phyloP scores from a whole-genome alignment of 768 basidiomycete genomes.

The Pulveroboletus ravenelii region DNA sequence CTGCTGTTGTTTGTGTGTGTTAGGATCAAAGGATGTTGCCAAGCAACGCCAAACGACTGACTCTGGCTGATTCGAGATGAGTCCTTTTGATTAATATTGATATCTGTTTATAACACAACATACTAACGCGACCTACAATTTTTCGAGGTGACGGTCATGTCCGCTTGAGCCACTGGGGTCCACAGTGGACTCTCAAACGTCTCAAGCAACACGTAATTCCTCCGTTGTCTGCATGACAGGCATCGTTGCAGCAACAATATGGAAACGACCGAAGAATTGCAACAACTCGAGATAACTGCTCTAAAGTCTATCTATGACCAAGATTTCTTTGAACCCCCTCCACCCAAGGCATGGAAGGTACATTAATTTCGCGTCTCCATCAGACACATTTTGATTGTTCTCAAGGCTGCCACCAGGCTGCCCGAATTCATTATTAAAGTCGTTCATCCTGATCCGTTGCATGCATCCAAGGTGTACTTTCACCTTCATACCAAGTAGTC shows the following conservation, averaged over 20 bases:
- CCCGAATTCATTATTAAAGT: constrained; percentile 77
- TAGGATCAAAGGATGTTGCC: constrained; percentile 11
- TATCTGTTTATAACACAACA: constrained; percentile 6
- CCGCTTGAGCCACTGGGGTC: constrained; percentile 75
- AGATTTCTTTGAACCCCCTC: constrained; percentile 68
- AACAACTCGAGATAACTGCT: constrained; percentile 68
- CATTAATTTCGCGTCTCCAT: constrained; percentile 6
- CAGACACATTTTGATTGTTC: constrained; percentile 4
- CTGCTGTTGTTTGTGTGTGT: constrained; percentile 17
- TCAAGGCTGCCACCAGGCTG: constrained; percentile 59
- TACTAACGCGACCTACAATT: neutral
- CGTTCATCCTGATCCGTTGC: constrained; percentile 54
- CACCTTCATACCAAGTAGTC: constrained; percentile 65
- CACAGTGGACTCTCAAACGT: constrained; percentile 52
- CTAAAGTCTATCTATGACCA: constrained; percentile 77
- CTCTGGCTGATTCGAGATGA: constrained; percentile 8
- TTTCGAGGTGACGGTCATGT: constrained; percentile 41
- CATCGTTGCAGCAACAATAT: constrained; percentile 34
- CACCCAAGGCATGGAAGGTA: constrained; percentile 84
- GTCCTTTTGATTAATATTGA: neutral
- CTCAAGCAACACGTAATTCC: constrained; percentile 44
- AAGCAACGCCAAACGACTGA: constrained; percentile 15
- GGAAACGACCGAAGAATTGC: constrained; percentile 70
- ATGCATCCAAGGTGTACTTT: constrained; percentile 56
- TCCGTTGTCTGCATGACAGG: constrained; percentile 17